Conservation (phyloP, 176 grass and related monocot species). For the Areca catechu region DNA sequence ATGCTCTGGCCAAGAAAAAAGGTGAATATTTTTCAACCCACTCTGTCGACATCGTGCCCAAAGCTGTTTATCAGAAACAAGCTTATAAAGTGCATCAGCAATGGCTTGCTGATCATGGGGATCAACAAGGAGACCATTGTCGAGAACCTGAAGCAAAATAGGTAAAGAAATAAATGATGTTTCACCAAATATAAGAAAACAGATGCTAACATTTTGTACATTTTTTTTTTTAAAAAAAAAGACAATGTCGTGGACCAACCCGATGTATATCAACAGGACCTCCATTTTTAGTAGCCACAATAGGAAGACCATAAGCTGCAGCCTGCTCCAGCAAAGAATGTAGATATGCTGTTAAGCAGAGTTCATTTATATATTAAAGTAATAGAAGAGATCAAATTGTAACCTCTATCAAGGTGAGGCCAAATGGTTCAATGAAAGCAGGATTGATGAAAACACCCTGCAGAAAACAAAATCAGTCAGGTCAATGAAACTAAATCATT, state of each 20-base stretch:
- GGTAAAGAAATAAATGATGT: no score
- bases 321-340: slow-evolving; percentile 33
- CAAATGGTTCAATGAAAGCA: slow-evolving; percentile 95
- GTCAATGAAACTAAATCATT: neutral
- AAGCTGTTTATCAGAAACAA: slow-evolving; percentile 50
- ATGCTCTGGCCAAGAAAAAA: slow-evolving; percentile 49
- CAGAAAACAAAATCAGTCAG: slow-evolving; percentile 5
- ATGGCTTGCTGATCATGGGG: slow-evolving; percentile 44
- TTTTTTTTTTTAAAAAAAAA: neutral
- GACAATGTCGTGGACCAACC: slow-evolving; percentile 10
- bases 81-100: slow-evolving; percentile 51
- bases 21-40: slow-evolving; percentile 51
- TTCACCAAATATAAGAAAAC: neutral
- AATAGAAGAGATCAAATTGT: no score
- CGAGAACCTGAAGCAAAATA: slow-evolving; percentile 35
- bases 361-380: no score
- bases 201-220: neutral
- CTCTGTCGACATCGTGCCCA: slow-evolving; percentile 45
- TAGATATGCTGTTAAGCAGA: no score
- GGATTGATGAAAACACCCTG: slow-evolving; percentile 99
- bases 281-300: slow-evolving; percentile 50
- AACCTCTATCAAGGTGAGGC: slow-evolving; percentile 99
- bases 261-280: slow-evolving; percentile 51
- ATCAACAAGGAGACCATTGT: slow-evolving; percentile 50
- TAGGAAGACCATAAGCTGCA: slow-evolving; percentile 42